A percentile compares a stretch with the other conserved stretches of the same genome.
phyloP scores from a whole-genome alignment of 1,284 basidiomycete genomes.

The Tylopilus sp. region DNA sequence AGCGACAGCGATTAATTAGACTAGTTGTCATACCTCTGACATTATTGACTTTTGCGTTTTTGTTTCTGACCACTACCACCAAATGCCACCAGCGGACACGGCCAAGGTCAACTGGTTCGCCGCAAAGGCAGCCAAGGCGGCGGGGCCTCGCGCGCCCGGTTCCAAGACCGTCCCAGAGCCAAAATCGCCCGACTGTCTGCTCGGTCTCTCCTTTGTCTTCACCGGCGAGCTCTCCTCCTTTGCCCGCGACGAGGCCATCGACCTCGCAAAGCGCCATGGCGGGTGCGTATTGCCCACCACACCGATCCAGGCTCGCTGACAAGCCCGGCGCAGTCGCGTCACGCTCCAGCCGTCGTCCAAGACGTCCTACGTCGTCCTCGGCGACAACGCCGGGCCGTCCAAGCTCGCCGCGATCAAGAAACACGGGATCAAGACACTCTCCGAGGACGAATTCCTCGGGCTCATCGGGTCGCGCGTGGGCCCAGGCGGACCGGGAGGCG shows the following conservation, averaged over 20 bases:
- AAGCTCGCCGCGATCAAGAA: constrained; percentile 87
- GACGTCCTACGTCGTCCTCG: constrained; percentile 89
- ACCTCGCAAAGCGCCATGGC: constrained; percentile 90
- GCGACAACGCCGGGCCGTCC: constrained; percentile 82
- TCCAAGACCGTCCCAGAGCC: constrained; percentile 83
- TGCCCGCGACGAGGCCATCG: constrained; percentile 83
- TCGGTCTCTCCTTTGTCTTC: constrained; percentile 91
- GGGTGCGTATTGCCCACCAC: too few relatives aligned
- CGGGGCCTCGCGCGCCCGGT: constrained; percentile 75
- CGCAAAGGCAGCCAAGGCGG: constrained; percentile 62
- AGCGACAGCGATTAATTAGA: constrained; percentile 32
- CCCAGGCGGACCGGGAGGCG: constrained; percentile 33
- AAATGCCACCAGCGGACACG: constrained; percentile 4
- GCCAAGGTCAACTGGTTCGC: constrained; percentile 57
- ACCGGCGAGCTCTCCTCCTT: constrained; percentile 90
- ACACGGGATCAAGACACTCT: constrained; percentile 71
- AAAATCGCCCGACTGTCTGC: constrained; percentile 72
- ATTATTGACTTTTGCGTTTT: too few relatives aligned
- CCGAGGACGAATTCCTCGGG: constrained; percentile 86
- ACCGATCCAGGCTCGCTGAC: too few relatives aligned
- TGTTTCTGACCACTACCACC: background rate
- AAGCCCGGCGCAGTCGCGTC: constrained; percentile 82
- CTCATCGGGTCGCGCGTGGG: constrained; percentile 71
- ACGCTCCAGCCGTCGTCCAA: constrained; percentile 86
- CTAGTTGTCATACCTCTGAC: too few relatives aligned